Conservation (phyloP, 352 stramenopile genomes). For the Phytopythium mirpurense region DNA sequence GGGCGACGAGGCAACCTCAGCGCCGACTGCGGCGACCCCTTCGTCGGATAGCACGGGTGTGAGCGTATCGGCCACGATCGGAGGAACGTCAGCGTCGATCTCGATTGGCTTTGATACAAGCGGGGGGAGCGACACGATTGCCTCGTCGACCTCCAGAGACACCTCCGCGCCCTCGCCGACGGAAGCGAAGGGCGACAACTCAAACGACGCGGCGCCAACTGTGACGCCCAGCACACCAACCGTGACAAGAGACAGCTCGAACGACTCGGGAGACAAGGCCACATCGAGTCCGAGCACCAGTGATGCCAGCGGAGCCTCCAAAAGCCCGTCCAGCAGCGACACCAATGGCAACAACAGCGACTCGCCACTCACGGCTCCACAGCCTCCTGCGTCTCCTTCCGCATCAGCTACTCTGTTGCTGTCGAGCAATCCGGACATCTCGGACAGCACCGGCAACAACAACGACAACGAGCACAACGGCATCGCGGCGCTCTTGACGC, state of each 20-base stretch:
- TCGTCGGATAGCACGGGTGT: not conserved
- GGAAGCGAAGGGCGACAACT: not conserved
- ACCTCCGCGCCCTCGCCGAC: not conserved
- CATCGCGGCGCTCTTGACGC: slow-evolving; percentile 12
- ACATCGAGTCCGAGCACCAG: slow-evolving; percentile 1
- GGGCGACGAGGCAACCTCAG: no score
- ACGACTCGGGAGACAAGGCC: slow-evolving; percentile 7
- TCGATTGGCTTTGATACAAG: slow-evolving; percentile 2
- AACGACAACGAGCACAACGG: slow-evolving; percentile 4
- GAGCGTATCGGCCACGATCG: slow-evolving; percentile 1
- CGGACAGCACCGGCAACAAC: slow-evolving; percentile 4
- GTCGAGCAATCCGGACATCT: no score
- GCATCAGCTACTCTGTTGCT: not conserved
- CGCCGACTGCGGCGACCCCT: not conserved
- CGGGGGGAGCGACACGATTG: not conserved
- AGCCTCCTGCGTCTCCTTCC: not conserved
- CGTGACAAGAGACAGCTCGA: not conserved
- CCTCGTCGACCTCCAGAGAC: not conserved
- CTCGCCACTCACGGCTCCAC: not conserved
- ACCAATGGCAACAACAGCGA: slow-evolving; percentile 1
- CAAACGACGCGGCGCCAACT: not conserved
- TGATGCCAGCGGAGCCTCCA: not conserved
- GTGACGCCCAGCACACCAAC: not conserved
- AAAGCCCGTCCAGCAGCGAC: not conserved
- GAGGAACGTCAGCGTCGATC: not conserved